phyloP scores from a whole-genome alignment of 179 eudicot genomes.

The Silene vulgaris region DNA sequence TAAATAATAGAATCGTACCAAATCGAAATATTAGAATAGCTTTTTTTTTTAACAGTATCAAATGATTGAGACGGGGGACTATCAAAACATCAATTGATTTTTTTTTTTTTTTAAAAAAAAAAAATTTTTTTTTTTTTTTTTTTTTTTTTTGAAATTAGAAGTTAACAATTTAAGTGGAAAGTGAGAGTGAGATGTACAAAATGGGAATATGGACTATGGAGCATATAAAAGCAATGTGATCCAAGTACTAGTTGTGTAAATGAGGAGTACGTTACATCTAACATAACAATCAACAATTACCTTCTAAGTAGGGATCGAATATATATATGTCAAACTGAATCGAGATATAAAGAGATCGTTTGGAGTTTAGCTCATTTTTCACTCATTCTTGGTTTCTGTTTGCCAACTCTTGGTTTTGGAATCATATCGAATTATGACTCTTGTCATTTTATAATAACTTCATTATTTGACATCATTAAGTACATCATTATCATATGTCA shows the following conservation, averaged over 20 bases:
- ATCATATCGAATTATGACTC: slow-evolving; percentile 12
- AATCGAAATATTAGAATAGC: no score
- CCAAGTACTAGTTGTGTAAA: neutral
- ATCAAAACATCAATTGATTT: no score
- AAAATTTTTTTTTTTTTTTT: no score
- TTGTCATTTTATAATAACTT: slow-evolving; percentile 22
- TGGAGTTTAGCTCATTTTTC: slow-evolving; percentile 20
- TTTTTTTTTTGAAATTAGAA: no score
- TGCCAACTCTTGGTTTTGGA: slow-evolving; percentile 15
- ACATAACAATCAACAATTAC: slow-evolving; percentile 15
- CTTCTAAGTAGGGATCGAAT: slow-evolving; percentile 21
- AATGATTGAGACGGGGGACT: no score
- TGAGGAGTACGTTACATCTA: neutral
- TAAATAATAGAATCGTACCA: no score
- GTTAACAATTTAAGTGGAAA: no score
- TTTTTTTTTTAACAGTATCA: no score
- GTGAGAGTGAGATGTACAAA: no score
- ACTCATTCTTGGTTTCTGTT: neutral
- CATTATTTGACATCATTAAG: slow-evolving; percentile 15
- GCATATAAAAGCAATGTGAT: neutral
- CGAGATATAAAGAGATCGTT: slow-evolving; percentile 6
- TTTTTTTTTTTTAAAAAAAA: no score
- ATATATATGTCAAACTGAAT: slow-evolving; percentile 6
- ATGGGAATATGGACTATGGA: neutral
- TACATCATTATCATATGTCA: slow-evolving; percentile 7